Base-by-base conservation (phyloP, 208 protist genomes). In the Trypanosoma boissoni region DNA sequence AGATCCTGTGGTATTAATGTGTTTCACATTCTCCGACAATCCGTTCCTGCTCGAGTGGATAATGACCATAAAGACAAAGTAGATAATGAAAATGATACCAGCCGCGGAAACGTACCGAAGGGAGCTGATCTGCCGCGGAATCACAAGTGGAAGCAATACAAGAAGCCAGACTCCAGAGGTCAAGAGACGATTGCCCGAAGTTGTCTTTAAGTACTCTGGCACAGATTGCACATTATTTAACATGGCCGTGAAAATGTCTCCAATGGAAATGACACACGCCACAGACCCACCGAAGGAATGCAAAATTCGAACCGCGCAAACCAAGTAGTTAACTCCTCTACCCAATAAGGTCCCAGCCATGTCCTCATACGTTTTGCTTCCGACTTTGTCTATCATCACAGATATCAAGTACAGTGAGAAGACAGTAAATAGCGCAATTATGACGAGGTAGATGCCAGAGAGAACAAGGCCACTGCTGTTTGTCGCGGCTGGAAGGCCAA, bases 71-170 rank as follows among this genome's bases (percentile, higher is more conserved):
- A 91, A 69, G 29, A 89, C 83, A 46, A 95, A 91, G 63, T 75
- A 91, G 42, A 91, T 26, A 27, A 92, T 83, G 56, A 75, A 86
- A 26, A 58, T 55, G 16, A 92, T 80, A 14, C 80, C 88, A 9
- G 91, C 16, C 26, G 85, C 48, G n/a, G 82, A 91, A 29, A 72
- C 72, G 60, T 88, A 92, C 16, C 88, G 84, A 16, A 95, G 76
- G 20, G 88, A 87, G 72, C 92, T 95, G 66, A 95, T 91, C 57
- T 86, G 54, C 81, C 91, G 91, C 29, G 84, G 84, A 37, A 92
- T 71, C 21, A 81, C 91, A 56, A 91, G 57, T 20, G 88, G 70
- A 34, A 90, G 62, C 86, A 91, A 88, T 46, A 58, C 72, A 26
- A 88, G 72, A 20, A 85, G 24, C 76, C 81, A 92, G 26, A 88